Evolutionary conservation across 345 rosid genomes (phyloP), one percentile per base, ranked within the genome.

Genomic region (Erodium maritimum): DNA sequence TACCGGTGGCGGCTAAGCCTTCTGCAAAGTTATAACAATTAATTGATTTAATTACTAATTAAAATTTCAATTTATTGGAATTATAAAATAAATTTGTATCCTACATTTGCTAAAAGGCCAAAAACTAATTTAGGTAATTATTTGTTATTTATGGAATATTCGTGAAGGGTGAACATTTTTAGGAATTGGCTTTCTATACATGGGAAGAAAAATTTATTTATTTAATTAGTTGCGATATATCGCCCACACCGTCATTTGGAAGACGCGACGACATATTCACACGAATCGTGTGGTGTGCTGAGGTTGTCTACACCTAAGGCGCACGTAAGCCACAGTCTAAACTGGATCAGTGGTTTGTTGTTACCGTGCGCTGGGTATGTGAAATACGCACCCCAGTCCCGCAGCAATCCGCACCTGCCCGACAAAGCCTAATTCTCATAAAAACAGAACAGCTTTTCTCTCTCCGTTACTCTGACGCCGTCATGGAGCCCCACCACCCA

Each of bases 401-500:
- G 34, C 34, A 29, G 8, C 34, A 29, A 29, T 29, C 34, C 34
- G 8, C 62, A 61, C 73, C 65, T 60, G 72, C 69, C 59, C 70
- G 79, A 71, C 81, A 79, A 73, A 62, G 48, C 68, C 68, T 21
- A 58, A 64, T 66, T 73, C 68, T 71, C 70, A 42, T 55, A 76
- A 62, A 64, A 68, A 61, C 65, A 66, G 61, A 69, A 71, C 79
- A 69, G 54, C 79, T 73, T 76, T 71, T 66, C 79, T 55, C 60
- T 51, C 55, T 55, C 55, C 48, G 14, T 11, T 23, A 2, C 17
- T 12, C 23, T 50, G 53, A 59, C 62, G 52, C 29, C 52, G 64
- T 24, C 25, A 13, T 42, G 17, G 1, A 19, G 5, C 17, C 20
- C 73, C 66, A 63, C 53, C 42, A 52, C 54, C 67, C 56, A 42